Percentiles rank a stretch among this genome's conserved stretches.
phyloP scores from a whole-genome alignment of 2,329 filamentous ascomycete species.

The Elsinoe perseae region DNA sequence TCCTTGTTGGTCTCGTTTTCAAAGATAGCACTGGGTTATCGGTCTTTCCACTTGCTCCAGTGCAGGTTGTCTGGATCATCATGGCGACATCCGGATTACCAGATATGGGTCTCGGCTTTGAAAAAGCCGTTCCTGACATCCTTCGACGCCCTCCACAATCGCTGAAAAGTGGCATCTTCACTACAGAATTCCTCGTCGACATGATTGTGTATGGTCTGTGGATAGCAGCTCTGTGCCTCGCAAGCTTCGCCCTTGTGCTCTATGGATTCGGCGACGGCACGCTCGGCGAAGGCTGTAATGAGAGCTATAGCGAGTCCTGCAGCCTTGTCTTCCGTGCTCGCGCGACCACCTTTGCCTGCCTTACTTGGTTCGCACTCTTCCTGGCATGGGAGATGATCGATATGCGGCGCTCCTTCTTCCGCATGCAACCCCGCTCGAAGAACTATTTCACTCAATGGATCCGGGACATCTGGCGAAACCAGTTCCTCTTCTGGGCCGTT shows the following conservation, averaged over 20 bases:
- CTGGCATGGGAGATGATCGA: constrained; percentile 73
- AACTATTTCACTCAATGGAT: constrained; percentile 59
- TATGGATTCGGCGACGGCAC: constrained; percentile 55
- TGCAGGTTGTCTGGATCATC: constrained; percentile 90
- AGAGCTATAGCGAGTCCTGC: constrained; percentile 47
- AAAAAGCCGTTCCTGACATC: constrained; percentile 65
- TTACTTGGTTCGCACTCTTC: constrained; percentile 71
- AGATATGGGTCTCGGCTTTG: constrained; percentile 79
- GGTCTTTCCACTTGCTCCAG: constrained; percentile 73
- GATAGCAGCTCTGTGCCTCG: constrained; percentile 61
- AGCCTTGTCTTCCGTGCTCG: constrained; percentile 63
- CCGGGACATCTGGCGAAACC: constrained; percentile 61
- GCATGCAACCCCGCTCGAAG: constrained; percentile 59
- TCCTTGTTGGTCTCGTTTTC: constrained; percentile 72
- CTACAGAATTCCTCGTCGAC: constrained; percentile 66
- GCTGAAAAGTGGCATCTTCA: constrained; percentile 62
- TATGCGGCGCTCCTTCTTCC: constrained; percentile 65
- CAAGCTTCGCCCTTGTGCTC: constrained; percentile 56
- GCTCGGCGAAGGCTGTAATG: constrained; percentile 47
- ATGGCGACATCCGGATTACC: constrained; percentile 85
- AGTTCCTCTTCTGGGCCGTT: constrained; percentile 49
- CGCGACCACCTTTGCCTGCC: constrained; percentile 63
- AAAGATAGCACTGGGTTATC: constrained; percentile 62
- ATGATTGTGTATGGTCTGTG: constrained; percentile 72
- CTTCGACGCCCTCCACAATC: constrained; percentile 73